Evolutionary conservation across 2,329 filamentous ascomycete species (phyloP).

Genomic region (Byssoonygena ceratinophila): DNA sequence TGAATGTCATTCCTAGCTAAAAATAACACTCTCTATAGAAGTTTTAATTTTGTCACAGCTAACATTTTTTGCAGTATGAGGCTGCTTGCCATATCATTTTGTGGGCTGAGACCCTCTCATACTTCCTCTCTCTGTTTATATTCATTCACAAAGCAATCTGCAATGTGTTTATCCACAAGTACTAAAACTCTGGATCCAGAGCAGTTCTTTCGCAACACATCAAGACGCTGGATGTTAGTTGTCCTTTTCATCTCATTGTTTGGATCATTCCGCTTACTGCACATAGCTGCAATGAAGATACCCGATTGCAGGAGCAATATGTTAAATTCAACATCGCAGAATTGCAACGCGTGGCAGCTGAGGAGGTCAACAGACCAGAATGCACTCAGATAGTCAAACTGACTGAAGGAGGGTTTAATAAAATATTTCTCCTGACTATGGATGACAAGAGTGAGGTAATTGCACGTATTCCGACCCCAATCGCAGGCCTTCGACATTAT

Average conservation of each 20-base stretch:
- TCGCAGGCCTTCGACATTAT: conserved; percentile 22
- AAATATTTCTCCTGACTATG: conserved; percentile 21
- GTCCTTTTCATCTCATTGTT: neutral
- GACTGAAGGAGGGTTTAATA: conserved; percentile 25
- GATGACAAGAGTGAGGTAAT: conserved; percentile 19
- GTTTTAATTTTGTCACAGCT: too few species aligned
- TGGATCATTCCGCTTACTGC: neutral
- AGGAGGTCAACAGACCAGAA: neutral
- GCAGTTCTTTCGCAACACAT: conserved; percentile 7
- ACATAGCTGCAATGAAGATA: conserved; percentile 14
- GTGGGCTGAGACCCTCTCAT: too few species aligned
- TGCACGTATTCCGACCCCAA: conserved; percentile 21
- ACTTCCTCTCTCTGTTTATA: too few species aligned
- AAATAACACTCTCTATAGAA: too few species aligned
- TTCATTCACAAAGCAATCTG: too few species aligned
- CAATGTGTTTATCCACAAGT: too few species aligned
- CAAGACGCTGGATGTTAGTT: conserved; percentile 11
- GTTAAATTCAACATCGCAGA: conserved; percentile 10
- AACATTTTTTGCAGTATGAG: too few species aligned
- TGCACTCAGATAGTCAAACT: conserved; percentile 21
- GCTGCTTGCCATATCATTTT: too few species aligned
- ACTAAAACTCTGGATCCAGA: too few species aligned
- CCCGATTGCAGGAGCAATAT: conserved; percentile 11
- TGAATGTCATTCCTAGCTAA: too few species aligned
- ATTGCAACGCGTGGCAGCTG: conserved; percentile 3